Evolutionary conservation across 345 rosid genomes (phyloP).

Genomic region (Salix caprea): DNA sequence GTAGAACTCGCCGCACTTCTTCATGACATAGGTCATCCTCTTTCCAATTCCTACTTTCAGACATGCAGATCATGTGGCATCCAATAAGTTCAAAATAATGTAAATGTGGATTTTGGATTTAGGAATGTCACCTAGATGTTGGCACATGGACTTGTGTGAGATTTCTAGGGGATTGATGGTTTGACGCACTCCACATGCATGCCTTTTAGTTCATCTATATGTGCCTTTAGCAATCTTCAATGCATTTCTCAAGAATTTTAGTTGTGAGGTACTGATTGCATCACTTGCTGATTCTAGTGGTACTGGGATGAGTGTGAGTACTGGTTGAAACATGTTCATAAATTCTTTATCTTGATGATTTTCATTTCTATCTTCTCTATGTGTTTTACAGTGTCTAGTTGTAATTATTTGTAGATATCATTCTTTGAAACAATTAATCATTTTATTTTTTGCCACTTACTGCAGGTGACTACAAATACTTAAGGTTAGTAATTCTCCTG

Average conservation of each 20-base stretch:
- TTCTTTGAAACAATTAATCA: background rate
- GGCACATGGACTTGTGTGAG: too few relatives aligned
- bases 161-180: too few relatives aligned
- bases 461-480: slow-evolving; percentile 82
- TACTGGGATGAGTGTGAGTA: background rate
- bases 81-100: background rate
- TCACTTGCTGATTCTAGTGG: background rate
- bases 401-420: too few relatives aligned
- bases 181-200: too few relatives aligned
- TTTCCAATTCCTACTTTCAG: background rate
- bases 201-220: too few relatives aligned
- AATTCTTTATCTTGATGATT: background rate
- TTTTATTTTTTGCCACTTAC: slow-evolving; percentile 8
- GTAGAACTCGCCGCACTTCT: slow-evolving; percentile 89
- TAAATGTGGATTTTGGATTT: background rate
- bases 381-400: too few relatives aligned
- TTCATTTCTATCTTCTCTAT: background rate
- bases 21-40: slow-evolving; percentile 63
- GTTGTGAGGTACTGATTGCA: too few relatives aligned
- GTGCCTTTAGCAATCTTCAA: too few relatives aligned
- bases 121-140: too few relatives aligned
- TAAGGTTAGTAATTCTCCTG: slow-evolving; percentile 43
- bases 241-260: too few relatives aligned
- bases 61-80: background rate
- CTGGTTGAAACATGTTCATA: background rate